phyloP scores from a whole-genome alignment of 805 yeast species.

The Candida silvatica region DNA sequence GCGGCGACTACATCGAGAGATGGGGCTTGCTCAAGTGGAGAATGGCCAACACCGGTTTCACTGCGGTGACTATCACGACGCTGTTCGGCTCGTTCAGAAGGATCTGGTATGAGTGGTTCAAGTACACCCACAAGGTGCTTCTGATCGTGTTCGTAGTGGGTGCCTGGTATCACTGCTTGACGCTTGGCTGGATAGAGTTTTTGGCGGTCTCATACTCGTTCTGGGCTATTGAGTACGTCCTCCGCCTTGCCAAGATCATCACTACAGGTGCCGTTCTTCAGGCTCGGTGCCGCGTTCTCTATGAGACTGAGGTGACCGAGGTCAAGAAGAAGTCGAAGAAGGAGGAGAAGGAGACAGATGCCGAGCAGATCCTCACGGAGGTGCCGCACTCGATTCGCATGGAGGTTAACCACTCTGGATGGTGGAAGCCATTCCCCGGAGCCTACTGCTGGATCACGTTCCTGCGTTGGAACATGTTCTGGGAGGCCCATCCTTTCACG shows the following conservation, averaged over 20 bases:
- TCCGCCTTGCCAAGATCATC: conserved; percentile 46
- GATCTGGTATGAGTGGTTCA: conserved; percentile 36
- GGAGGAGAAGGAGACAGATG: conserved; percentile 2
- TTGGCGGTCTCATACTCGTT: conserved; percentile 47
- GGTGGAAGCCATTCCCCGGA: conserved; percentile 53
- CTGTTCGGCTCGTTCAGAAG: conserved; percentile 27
- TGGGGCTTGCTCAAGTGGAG: conserved; percentile 34
- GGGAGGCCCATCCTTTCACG: conserved; percentile 69
- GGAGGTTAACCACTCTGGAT: conserved; percentile 39
- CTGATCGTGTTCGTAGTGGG: conserved; percentile 34
- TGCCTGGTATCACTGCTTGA: conserved; percentile 37
- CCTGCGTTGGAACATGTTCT: conserved; percentile 34
- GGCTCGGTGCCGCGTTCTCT: conserved; percentile 33
- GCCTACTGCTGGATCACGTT: conserved; percentile 54
- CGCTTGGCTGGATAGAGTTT: conserved; percentile 43
- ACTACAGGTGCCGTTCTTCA: conserved; percentile 51
- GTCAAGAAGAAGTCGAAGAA: too few species aligned
- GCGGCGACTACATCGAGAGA: conserved; percentile 26
- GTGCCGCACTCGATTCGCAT: conserved; percentile 37
- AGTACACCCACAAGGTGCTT: conserved; percentile 33
- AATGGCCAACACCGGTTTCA: conserved; percentile 32
- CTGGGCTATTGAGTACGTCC: conserved; percentile 62
- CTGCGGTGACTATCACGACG: conserved; percentile 20
- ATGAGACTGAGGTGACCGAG: conserved; percentile 9
- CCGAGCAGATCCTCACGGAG: not conserved